Evolutionary conservation across 202 grass and related monocot species (phyloP).

Genomic region (Bolboschoenoplectus hybrid): DNA sequence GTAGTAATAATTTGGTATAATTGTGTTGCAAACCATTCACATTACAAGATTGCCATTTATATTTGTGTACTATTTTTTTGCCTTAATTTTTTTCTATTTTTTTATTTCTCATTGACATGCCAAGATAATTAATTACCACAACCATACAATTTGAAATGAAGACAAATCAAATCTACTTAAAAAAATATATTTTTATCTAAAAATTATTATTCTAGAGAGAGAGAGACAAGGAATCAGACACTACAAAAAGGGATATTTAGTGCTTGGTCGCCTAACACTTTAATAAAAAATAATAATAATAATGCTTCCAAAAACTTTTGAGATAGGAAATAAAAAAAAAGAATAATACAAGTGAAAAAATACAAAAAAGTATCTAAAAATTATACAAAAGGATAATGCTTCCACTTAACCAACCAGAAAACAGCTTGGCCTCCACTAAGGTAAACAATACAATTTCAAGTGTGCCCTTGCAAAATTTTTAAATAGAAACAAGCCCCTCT

Average conservation of each 20-base stretch:
- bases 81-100: background rate
- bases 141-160: background rate
- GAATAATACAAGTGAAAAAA: background rate
- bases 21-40: background rate
- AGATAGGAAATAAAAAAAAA: conserved; percentile 9
- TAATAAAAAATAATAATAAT: background rate
- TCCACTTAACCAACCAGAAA: conserved; percentile 29
- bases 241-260: conserved; percentile 15
- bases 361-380: background rate
- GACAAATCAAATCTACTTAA: background rate
- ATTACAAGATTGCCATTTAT: background rate
- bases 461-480: background rate
- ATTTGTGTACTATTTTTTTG: background rate
- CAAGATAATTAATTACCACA: background rate
- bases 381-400: conserved; percentile 16
- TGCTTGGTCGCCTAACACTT: conserved; percentile 27
- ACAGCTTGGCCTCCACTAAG: conserved; percentile 15
- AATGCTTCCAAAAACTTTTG: conserved; percentile 31
- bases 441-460: background rate
- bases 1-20: too few relatives aligned
- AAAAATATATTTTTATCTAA: background rate
- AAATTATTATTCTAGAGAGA: background rate
- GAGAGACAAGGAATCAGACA: background rate
- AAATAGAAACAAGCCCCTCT: background rate
- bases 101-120: background rate